Percentiles rank a stretch among this genome's conserved stretches.
Conservation (phyloP, 176 grass and related monocot species). For the Avena insularis region DNA sequence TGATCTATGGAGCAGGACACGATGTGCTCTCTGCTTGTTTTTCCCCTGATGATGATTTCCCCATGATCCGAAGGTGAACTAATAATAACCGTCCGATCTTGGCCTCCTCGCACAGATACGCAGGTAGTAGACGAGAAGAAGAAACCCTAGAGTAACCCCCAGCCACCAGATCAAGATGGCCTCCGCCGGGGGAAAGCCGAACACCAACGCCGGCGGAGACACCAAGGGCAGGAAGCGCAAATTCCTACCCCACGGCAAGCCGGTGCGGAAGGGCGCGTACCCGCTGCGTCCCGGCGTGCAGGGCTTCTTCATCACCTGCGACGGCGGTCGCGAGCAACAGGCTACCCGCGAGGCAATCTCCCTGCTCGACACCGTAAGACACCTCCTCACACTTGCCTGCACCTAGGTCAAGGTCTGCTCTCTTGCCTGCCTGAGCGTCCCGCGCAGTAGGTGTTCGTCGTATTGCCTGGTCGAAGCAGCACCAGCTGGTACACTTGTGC, state of each 20-base stretch:
- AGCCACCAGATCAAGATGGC: constrained; percentile 38
- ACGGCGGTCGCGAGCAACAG: constrained; percentile 88
- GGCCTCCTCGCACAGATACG: neutral
- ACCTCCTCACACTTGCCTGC: neutral
- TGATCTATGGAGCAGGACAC: no score
- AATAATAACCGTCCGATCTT: neutral
- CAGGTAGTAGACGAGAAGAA: neutral
- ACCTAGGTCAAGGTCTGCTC: neutral
- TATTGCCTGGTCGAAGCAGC: neutral
- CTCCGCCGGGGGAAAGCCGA: constrained; percentile 56
- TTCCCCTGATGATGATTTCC: no score
- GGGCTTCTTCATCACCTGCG: constrained; percentile 97
- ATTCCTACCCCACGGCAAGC: constrained; percentile 80
- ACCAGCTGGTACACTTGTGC: neutral
- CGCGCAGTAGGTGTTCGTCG: constrained; percentile 6
- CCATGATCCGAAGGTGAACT: neutral
- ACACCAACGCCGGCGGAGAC: constrained; percentile 8
- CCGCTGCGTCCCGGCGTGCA: constrained; percentile 82
- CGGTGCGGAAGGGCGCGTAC: constrained; percentile 78
- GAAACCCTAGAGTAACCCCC: constrained; percentile 10
- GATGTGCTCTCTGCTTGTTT: no score
- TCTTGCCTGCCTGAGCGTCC: neutral
- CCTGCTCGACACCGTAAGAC: constrained; percentile 77
- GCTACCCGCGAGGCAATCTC: constrained; percentile 86
- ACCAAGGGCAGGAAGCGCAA: constrained; percentile 82